A percentile compares a stretch with the other conserved stretches of the same genome.
Evolutionary conservation across 2,329 filamentous ascomycete species (phyloP).

Genomic region (Dichotomopilus funicola): DNA sequence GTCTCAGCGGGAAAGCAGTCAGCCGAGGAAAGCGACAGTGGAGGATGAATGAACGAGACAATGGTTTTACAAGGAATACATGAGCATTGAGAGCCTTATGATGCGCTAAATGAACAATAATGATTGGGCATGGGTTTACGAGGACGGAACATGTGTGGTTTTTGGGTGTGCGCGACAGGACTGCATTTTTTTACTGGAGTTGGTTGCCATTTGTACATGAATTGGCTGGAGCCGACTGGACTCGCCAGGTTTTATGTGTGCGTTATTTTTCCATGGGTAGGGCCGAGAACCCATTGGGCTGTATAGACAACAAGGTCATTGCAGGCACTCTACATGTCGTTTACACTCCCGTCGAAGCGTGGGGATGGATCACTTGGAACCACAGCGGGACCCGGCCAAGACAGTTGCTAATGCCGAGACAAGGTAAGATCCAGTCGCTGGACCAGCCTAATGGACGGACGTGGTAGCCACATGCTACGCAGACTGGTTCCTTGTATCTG

Average conservation of each 20-base stretch:
- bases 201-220: neutral
- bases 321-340: too few relatives aligned
- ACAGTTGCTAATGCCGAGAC: too few relatives aligned
- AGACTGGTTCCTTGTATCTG: too few relatives aligned
- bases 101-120: neutral
- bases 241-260: neutral
- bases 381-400: too few relatives aligned
- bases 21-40: neutral
- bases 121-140: conserved; percentile 1
- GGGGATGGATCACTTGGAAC: too few relatives aligned
- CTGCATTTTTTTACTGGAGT: conserved; percentile 1
- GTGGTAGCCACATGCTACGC: too few relatives aligned
- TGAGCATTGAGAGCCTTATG: neutral
- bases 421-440: too few relatives aligned
- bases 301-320: too few relatives aligned
- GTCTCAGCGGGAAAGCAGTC: conserved; percentile 13
- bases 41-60: neutral
- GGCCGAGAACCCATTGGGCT: too few relatives aligned
- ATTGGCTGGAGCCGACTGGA: neutral
- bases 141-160: conserved; percentile 9
- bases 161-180: neutral
- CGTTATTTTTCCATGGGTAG: neutral
- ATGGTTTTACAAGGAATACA: too few relatives aligned
- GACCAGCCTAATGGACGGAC: too few relatives aligned
- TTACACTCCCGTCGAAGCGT: too few relatives aligned